Base-by-base conservation (phyloP, 2,329 filamentous ascomycete species). In the Tricladium varicosporioides region DNA sequence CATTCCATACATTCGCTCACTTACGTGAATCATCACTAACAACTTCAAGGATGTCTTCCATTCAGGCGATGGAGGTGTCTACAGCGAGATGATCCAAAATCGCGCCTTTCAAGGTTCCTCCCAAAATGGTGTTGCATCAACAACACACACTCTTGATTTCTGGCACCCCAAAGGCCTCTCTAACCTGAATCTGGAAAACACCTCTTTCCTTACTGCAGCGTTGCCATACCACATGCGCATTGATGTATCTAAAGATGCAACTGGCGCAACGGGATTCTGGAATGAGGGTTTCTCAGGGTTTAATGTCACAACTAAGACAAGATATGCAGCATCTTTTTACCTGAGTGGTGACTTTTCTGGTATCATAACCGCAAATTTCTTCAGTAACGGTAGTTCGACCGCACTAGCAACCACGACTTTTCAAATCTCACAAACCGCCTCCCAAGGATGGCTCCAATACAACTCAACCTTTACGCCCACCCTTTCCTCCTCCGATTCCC, bases 61-160 rank as follows among this genome's bases (percentile, higher is more conserved):
- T 44, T 60, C 56, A 8, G 63, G 63, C 14, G 63, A 64, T 54
- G 60, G 62, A n/a, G 62, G 62, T 15, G 45, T 65, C 10, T 89
- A 90, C 67, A 86, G 83, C 52, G 86, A 90, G 67, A 71, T 89
- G 58, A 80, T 90, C 54, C 80, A 78, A 50, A 90, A 90, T 71
- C 79, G 86, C 47, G 87, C 85, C 7, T 88, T 90, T 67, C 87
- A 90, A 69, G 69, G 55, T 27, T 46, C 45, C 4, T 27, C 36
- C 16, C 36, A 47, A 27, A 51, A 56, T 43, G 70, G 65, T 8
- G 10, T 16, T 1, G 27, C 48, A n/a, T 15, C 18, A 11, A 44
- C 44, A 9, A 48, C 11, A 8, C 54, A 31, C 19, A 58, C 63
- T 14, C 78, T 51, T 9, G 48, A 5, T 68, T 84, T 19, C 72